These are phyloP conservation scores for Naegleria fowleri DNA, from an alignment of 208 protist genomes.

Conservation along the genomic window DNA sequence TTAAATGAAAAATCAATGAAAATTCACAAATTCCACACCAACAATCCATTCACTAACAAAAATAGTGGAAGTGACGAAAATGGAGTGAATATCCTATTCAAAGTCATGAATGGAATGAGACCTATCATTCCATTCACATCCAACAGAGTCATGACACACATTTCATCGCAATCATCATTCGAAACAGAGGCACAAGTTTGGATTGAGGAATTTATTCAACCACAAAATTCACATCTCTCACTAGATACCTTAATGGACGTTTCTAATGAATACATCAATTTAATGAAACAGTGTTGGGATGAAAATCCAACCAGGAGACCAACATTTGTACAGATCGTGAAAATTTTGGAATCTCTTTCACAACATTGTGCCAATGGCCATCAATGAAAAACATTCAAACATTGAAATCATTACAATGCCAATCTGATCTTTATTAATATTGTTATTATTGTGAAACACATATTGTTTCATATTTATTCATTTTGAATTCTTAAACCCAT, in stretches of 20 bases:
- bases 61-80: background rate
- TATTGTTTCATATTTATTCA: too few relatives aligned
- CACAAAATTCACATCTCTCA: background rate
- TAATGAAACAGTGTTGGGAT: slow-evolving; percentile 6
- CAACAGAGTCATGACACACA: background rate
- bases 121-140: background rate
- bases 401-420: too few relatives aligned
- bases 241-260: background rate
- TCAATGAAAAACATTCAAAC: too few relatives aligned
- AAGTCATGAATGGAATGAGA: background rate
- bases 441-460: too few relatives aligned
- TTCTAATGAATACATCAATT: background rate
- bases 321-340: background rate
- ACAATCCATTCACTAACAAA: background rate
- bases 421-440: too few relatives aligned
- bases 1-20: background rate
- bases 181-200: background rate
- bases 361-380: too few relatives aligned
- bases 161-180: too few relatives aligned
- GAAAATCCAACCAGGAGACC: background rate
- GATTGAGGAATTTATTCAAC: background rate
- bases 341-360: too few relatives aligned
- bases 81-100: background rate
- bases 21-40: background rate
- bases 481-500: too few relatives aligned